Base-by-base conservation (phyloP, 192 early-diverging fungal genomes). In the Entomortierella chlamydospora region DNA sequence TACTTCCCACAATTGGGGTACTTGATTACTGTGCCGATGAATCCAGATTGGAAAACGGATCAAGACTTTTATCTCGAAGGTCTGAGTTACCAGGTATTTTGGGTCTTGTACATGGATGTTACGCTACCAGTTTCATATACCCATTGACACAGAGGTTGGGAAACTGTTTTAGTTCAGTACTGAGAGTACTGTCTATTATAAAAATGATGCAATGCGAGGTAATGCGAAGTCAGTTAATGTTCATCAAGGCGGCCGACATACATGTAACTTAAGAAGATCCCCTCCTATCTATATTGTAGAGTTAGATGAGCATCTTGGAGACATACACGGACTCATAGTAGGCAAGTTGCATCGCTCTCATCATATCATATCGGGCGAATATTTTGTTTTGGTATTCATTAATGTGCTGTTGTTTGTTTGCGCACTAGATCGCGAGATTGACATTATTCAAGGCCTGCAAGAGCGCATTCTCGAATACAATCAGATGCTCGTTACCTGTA, bases 1-100 rank as follows among this genome's bases (percentile, higher is more conserved):
- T 95, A 95, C 68, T 92, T 93, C 72, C 93, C 94, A 15, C 87
- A 92, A 81, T 83, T 95, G 10, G 94, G 94, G 4, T 95, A 90
- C 55, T 70, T 95, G 13, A 85, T 95, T 31, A 89, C 92, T 2
- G 71, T 93, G 6, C 92, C 93, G 0, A 73, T 85, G 47, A 82
- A 86, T 31, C 66, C 72, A 13, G 68, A 84, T 18, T 86, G 87
- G 81, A 83, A 64, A 30, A 59, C 77, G 15, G 73, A 85, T 51
- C 76, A 86, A 31, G 81, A 81, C 55, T 83, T 80, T 58, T 60
- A 66, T 8, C 68, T 87, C 5, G 81, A 86, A 12, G 90, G 87
- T 0, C 82, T 92, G 15, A 68, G 70, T 51, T 87, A 84, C 26
- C 91, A 92, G 73, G 91, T 90, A 79, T 31, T 15, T 18, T 6